Base-by-base conservation (phyloP, 805 yeast species). In the Cyberlindnera xylosilytica region DNA sequence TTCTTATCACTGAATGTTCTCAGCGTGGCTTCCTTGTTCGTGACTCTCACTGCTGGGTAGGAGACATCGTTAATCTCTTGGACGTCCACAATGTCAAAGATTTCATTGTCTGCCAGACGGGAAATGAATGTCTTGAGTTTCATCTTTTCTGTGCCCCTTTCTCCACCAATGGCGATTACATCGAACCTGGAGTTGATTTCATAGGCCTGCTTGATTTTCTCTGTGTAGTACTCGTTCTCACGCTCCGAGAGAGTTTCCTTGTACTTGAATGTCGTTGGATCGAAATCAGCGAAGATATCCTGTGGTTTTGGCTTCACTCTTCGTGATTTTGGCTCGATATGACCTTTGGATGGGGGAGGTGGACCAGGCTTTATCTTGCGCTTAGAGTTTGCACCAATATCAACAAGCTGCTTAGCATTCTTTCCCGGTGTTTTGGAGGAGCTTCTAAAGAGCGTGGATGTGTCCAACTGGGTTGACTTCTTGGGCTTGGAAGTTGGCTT, bases 1-100 rank as follows among this genome's bases (percentile, higher is more conserved):
- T 41, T 26, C 36, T 47, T 43, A 4, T 57, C 60, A 20, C 39
- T 36, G 36, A 57, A 64, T 36, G 59, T 60, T 53, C 58, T 62
- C 37, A 65, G 60, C 1, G 58, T 58, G 9, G 41, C 43, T 11
- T 23, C 36, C 26, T 55, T 56, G 22, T 42, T 49, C 35, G 45
- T 34, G 2, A 36, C 30, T 34, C 49, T 46, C 26, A 50, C 17
- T 12, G 49, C 36, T 7, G 58, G 58, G 12, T 20, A 42, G 18
- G 35, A 29, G 0, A 17, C 36, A 9, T 36, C 45, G 15, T 36
- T 39, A 4, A 41, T 6, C 24, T 38, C 44, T 24, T 52, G 52
- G 3, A 49, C 39, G 28, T 49, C 49, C 6, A 54, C 51, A 19
- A 57, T 43, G 26, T 52, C 56, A 28, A 55, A 49, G 1, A 34